Conservation (phyloP, 2,329 filamentous ascomycete genomes). For the Aspergillus piperis region DNA sequence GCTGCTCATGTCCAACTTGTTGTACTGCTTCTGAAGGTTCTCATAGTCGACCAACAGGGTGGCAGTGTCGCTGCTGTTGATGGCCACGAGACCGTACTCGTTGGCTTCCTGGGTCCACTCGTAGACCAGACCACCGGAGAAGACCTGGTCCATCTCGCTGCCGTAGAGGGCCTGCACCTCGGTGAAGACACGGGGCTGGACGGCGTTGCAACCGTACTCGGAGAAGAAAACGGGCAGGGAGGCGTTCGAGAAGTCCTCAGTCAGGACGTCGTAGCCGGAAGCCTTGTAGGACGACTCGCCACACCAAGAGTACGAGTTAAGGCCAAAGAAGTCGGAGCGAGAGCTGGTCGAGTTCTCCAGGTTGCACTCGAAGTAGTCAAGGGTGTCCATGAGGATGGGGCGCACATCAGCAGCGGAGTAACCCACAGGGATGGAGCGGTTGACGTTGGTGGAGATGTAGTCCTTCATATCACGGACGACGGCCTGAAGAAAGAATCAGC, state of each 20-base stretch:
- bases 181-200: constrained; percentile 59
- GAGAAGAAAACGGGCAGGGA: constrained; percentile 67
- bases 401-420: constrained; percentile 69
- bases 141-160: constrained; percentile 57
- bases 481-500: constrained; percentile 39
- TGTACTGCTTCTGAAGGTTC: constrained; percentile 73
- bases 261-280: constrained; percentile 59
- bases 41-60: constrained; percentile 67
- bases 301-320: constrained; percentile 72
- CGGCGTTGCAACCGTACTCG: constrained; percentile 66
- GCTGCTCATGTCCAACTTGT: constrained; percentile 68
- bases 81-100: constrained; percentile 59
- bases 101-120: constrained; percentile 53
- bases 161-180: constrained; percentile 64
- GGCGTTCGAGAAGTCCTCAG: constrained; percentile 59
- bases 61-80: constrained; percentile 60
- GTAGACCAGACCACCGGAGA: constrained; percentile 60
- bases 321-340: constrained; percentile 64
- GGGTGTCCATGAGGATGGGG: constrained; percentile 60
- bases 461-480: constrained; percentile 68
- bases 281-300: constrained; percentile 58
- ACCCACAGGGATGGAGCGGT: constrained; percentile 64
- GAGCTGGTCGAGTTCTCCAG: constrained; percentile 52
- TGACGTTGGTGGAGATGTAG: constrained; percentile 62
- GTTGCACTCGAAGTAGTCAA: constrained; percentile 62